Evolutionary conservation across 1,284 basidiomycete genomes (phyloP), one percentile per base, ranked within the genome.

Genomic region (Microbotryum scabiosae): DNA sequence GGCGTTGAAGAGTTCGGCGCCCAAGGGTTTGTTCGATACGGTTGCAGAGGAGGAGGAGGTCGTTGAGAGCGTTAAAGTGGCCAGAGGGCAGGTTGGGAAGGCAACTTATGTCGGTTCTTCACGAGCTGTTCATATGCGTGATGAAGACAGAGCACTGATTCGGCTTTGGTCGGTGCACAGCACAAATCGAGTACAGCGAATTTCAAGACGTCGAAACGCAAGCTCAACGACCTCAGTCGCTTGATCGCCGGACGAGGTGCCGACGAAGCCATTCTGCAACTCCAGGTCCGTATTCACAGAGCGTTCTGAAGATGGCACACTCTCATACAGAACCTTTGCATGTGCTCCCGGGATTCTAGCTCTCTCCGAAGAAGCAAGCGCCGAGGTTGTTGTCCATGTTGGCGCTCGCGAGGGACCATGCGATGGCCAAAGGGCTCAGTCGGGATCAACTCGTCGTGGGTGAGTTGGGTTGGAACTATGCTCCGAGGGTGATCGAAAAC

Each of bases 221-320:
- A 97, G 76, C 79, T 97, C 57, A 92, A 94, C 75, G 82, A 86
- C 78, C 80, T 98, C 48, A 86, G 87, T 8, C 80, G 84, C 58
- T 90, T 97, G 75, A 90, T 97, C 68, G 80, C 87, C 10, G 86
- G 88, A 18, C 86, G 90, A 70, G 90, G 91, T 16, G 85, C 94
- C 62, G 92, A 97, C 76, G 85, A 87, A 72, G 93, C 94, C 28
- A 93, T 98, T 72, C 78, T 97, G 56, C 94, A 98, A 74, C 94
- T 97, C 87, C 84, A 88, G 73, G 96, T 97, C 75, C 88, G 86
- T 69, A n/a, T n/a, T n/a, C n/a, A n/a, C n/a, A n/a, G n/a, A n/a
- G n/a, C n/a, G n/a, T n/a, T n/a, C n/a, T n/a, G n/a, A n/a, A n/a
- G n/a, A n/a, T n/a, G n/a, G n/a, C n/a, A n/a, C n/a, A n/a, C n/a